Evolutionary conservation across 805 yeast species (phyloP).

Genomic region (Sugiyamaella americana): DNA sequence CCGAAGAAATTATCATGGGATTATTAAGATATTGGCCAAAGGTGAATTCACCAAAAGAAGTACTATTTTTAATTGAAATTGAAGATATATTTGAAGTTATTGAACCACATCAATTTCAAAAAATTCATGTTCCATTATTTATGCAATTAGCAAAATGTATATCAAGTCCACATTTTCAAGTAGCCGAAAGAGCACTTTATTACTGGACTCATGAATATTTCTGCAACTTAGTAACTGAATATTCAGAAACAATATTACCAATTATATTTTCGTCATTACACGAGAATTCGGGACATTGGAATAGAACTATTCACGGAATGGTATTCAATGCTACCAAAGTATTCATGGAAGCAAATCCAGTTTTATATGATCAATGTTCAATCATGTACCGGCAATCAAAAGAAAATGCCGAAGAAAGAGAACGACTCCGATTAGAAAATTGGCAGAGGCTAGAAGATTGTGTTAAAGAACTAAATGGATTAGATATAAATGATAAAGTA

Average conservation of each 20-base stretch:
- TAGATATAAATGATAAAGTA: too few relatives aligned
- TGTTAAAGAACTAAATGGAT: conserved; percentile 29
- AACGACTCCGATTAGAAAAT: conserved; percentile 48
- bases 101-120: conserved; percentile 86
- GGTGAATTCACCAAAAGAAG: conserved; percentile 88
- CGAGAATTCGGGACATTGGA: conserved; percentile 88
- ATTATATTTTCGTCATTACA: conserved; percentile 85
- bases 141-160: conserved; percentile 93
- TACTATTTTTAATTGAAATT: conserved; percentile 90
- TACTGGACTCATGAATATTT: conserved; percentile 95
- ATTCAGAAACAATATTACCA: conserved; percentile 84
- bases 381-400: conserved; percentile 73
- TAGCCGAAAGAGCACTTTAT: conserved; percentile 88
- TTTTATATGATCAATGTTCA: conserved; percentile 88
- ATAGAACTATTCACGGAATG: conserved; percentile 83
- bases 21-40: conserved; percentile 94
- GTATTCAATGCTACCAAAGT: conserved; percentile 87
- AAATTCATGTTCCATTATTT: conserved; percentile 87
- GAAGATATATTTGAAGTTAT: conserved; percentile 96
- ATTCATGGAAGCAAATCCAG: conserved; percentile 88
- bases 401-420: conserved; percentile 62
- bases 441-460: conserved; percentile 58
- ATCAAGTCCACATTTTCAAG: conserved; percentile 93
- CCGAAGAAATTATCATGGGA: conserved; percentile 96
- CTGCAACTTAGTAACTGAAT: conserved; percentile 78